Conservation (phyloP, 352 stramenopile genomes). For the Globisporangium viniferum region DNA sequence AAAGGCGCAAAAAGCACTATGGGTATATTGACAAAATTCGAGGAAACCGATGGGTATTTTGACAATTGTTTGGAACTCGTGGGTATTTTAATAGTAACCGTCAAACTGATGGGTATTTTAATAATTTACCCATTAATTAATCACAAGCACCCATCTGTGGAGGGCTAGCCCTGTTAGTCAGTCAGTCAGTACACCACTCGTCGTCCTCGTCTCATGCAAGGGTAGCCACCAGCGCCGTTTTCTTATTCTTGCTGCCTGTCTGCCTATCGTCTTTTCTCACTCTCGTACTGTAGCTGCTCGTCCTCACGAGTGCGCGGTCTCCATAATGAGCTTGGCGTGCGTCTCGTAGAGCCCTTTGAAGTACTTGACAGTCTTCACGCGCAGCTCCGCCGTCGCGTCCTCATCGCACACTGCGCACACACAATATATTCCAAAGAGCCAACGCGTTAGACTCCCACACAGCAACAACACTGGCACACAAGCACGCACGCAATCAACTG, state of each 20-base stretch:
- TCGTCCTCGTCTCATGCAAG: too few relatives aligned
- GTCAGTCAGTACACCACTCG: too few relatives aligned
- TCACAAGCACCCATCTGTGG: too few relatives aligned
- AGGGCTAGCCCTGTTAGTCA: too few relatives aligned
- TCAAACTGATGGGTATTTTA: too few relatives aligned
- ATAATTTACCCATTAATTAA: too few relatives aligned
- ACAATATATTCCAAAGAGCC: neutral
- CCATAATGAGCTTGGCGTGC: constrained; percentile 39
- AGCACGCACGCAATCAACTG: neutral
- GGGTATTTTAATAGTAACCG: too few relatives aligned
- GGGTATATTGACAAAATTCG: too few relatives aligned
- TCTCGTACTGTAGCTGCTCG: neutral
- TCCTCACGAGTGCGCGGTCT: constrained; percentile 1
- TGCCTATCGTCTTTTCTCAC: neutral
- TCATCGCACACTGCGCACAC: constrained; percentile 72
- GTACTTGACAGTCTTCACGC: constrained; percentile 91
- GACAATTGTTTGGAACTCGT: too few relatives aligned
- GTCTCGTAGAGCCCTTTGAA: constrained; percentile 79
- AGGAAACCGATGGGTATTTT: too few relatives aligned
- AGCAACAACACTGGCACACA: neutral
- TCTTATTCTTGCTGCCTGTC: neutral
- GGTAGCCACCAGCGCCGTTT: constrained; percentile 19
- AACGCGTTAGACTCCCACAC: neutral
- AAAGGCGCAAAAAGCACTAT: too few relatives aligned
- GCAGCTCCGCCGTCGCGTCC: constrained; percentile 85